Base-by-base conservation (phyloP, 192 early-diverging fungal species). In the Linnemannia zychae region DNA sequence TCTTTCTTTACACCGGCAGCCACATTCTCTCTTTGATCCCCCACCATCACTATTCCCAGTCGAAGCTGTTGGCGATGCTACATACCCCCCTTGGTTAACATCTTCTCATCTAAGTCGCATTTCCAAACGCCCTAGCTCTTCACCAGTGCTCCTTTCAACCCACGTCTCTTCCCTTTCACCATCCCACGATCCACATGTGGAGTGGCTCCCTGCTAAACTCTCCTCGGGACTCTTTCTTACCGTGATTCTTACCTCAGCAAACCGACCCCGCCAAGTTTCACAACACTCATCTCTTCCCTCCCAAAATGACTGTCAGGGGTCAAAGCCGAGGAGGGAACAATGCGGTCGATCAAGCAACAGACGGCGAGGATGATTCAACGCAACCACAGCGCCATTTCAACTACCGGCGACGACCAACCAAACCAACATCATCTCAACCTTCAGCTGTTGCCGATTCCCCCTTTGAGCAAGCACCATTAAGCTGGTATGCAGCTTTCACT, bases 241-340 rank as follows among this genome's bases (percentile, higher is more conserved):
- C 24, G 57, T 24, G 57, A 63, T 63, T 63, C 28, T 63, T 63
- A 63, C 57, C 57, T 63, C 57, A 63, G 57, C 57, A 63, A n/a
- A 63, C 57, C 9, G 63, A 31, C n/a, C 24, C 63, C 34, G 63
- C n/a, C 28, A 34, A 66, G 31, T 31, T 11, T 60, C 57, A 63
- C 24, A 38, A 63, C 24, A 38, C 38, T 16, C 37, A 40, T 3
- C 16, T 28, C 38, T 24, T n/a, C 5, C n/a, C 40, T n/a, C 5
- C n/a, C 40, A 47, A n/a, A 9, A 48, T 71, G 70, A 47, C 46
- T 2, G 57, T 33, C 2, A 63, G 57, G 11, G 57, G 57, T 28
- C 57, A 63, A 63, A 28, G 57, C 11, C n/a, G n/a, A 28, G 57
- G 24, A 31, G 24, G 1, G 28, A 28, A 63, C 12, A 28, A 33